phyloP scores from a whole-genome alignment of 768 basidiomycete genomes.

The Filobasidium floriforme region DNA sequence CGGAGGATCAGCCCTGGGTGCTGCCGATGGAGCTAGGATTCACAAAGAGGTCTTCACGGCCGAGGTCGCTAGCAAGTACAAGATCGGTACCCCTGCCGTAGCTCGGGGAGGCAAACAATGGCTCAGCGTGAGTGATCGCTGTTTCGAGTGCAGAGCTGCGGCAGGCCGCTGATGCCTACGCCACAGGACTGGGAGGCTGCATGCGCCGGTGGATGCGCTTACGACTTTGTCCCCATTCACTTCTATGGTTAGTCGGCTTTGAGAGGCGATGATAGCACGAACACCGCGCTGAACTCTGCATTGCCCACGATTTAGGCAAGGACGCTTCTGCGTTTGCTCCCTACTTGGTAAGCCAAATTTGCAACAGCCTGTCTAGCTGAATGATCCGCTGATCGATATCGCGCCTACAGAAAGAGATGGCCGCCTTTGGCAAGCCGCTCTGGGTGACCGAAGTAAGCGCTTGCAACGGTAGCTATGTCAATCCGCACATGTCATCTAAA shows the following conservation, averaged over 20 bases:
- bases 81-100: conserved; percentile 34
- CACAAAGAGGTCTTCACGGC: conserved; percentile 30
- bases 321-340: conserved; percentile 25
- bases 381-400: background rate
- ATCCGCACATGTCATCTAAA: too few species aligned
- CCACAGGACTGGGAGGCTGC: conserved; percentile 31
- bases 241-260: conserved; percentile 30
- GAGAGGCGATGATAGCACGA: conserved; percentile 1
- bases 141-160: too few species aligned
- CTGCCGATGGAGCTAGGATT: conserved; percentile 24
- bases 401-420: conserved; percentile 20
- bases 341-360: conserved; percentile 8
- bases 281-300: conserved; percentile 18
- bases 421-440: conserved; percentile 27
- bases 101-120: conserved; percentile 32
- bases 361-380: too few species aligned
- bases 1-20: conserved; percentile 25
- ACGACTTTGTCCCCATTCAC: conserved; percentile 38
- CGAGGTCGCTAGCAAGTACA: conserved; percentile 22
- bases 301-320: conserved; percentile 19
- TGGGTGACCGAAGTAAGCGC: conserved; percentile 29
- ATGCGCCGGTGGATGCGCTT: conserved; percentile 35
- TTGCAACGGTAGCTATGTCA: too few species aligned
- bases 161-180: background rate
- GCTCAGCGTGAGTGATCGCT: conserved; percentile 32